These are phyloP conservation scores for Penicillium crystallinum DNA, from an alignment of 495 filamentous ascomycete species.

Conservation along the genomic window DNA sequence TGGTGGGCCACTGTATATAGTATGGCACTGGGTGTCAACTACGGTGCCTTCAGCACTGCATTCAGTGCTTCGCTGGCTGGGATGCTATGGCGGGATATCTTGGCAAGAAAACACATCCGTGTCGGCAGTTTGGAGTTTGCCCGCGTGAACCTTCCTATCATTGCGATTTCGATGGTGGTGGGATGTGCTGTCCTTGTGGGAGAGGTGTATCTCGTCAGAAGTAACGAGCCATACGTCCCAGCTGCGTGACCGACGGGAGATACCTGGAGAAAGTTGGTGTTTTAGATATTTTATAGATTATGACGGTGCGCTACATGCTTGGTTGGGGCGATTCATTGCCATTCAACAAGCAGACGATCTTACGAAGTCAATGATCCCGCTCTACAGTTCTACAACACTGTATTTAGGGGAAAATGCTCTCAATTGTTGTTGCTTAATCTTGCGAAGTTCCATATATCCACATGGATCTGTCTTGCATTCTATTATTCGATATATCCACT, in stretches of 20 bases:
- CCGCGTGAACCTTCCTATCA: slow-evolving; percentile 59
- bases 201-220: slow-evolving; percentile 51
- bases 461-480: not conserved
- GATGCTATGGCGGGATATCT: slow-evolving; percentile 61
- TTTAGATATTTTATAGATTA: slow-evolving; percentile 1
- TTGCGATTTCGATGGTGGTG: slow-evolving; percentile 59
- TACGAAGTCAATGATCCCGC: slow-evolving; percentile 3
- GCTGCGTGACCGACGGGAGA: not conserved
- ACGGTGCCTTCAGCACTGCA: slow-evolving; percentile 61
- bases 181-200: slow-evolving; percentile 54
- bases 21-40: slow-evolving; percentile 66
- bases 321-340: not conserved
- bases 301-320: not conserved
- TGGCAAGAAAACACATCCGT: slow-evolving; percentile 56
- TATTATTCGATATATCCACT: not conserved
- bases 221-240: slow-evolving; percentile 17
- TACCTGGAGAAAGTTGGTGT: not conserved
- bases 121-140: slow-evolving; percentile 56
- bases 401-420: not conserved
- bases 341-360: not conserved
- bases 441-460: too few species aligned
- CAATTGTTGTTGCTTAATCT: too few species aligned
- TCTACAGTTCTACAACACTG: not conserved
- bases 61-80: slow-evolving; percentile 64
- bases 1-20: slow-evolving; percentile 64